phyloP scores from a whole-genome alignment of 2,329 filamentous ascomycete species.

The Fusarium annulatum region DNA sequence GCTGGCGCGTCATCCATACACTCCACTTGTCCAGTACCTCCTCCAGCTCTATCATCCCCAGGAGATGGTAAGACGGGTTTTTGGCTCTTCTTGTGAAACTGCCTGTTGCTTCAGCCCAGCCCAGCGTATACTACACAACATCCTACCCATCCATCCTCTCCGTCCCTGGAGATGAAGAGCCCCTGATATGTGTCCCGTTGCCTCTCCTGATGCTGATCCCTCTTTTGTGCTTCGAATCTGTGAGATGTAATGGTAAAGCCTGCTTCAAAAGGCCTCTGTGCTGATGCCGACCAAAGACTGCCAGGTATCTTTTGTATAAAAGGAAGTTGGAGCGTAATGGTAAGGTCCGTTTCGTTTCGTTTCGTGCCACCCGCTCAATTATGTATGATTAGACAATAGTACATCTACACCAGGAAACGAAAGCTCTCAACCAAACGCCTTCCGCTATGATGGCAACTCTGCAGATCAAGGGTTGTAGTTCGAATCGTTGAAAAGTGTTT shows the following conservation, averaged over 20 bases:
- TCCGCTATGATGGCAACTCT: slow-evolving; percentile 63
- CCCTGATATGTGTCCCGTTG: slow-evolving; percentile 34
- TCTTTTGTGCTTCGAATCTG: slow-evolving; percentile 49
- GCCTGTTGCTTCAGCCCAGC: slow-evolving; percentile 24
- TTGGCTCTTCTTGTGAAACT: slow-evolving; percentile 4
- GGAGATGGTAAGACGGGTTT: slow-evolving; percentile 9
- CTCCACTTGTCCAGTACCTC: slow-evolving; percentile 17
- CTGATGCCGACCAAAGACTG: slow-evolving; percentile 29
- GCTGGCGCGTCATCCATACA: slow-evolving; percentile 37
- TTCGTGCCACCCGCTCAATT: slow-evolving; percentile 47
- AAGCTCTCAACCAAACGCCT: slow-evolving; percentile 64
- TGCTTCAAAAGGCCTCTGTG: slow-evolving; percentile 40
- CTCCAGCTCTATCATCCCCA: slow-evolving; percentile 19
- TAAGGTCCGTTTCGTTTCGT: slow-evolving; percentile 39
- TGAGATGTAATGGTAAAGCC: slow-evolving; percentile 48
- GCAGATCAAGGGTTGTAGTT: slow-evolving; percentile 51
- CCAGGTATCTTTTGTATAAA: slow-evolving; percentile 38
- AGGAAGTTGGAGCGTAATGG: slow-evolving; percentile 38
- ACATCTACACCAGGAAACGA: slow-evolving; percentile 63
- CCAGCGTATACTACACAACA: slow-evolving; percentile 27
- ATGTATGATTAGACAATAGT: slow-evolving; percentile 64
- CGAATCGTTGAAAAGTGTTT: slow-evolving; percentile 44
- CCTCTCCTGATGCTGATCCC: slow-evolving; percentile 43
- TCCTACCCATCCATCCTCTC: slow-evolving; percentile 26
- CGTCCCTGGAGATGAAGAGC: slow-evolving; percentile 38